Percentiles rank a stretch among this genome's conserved stretches.
Conservation (phyloP, 2,329 filamentous ascomycete species). For the Dothiorella sarmentorum region DNA sequence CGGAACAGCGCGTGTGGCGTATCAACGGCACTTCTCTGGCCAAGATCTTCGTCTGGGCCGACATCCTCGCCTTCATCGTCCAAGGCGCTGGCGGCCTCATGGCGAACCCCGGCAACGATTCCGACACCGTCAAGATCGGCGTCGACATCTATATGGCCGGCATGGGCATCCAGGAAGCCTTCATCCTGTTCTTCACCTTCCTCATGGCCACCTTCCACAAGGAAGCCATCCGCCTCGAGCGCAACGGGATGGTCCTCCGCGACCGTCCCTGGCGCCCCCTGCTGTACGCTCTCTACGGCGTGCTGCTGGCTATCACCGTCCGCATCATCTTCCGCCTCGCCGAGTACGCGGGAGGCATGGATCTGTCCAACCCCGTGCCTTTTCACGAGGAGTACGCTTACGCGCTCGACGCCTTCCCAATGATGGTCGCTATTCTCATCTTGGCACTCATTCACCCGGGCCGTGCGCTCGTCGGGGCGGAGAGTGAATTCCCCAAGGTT, state of each 20-base stretch:
- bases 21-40: conserved; percentile 40
- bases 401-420: conserved; percentile 53
- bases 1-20: conserved; percentile 31
- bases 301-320: conserved; percentile 43
- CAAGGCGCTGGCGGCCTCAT: conserved; percentile 42
- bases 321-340: conserved; percentile 60
- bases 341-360: conserved; percentile 52
- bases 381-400: conserved; percentile 53
- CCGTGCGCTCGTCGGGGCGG: conserved; percentile 24
- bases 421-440: conserved; percentile 43
- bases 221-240: conserved; percentile 18
- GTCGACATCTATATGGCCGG: conserved; percentile 43
- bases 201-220: conserved; percentile 24
- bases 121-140: conserved; percentile 34
- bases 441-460: conserved; percentile 28
- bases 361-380: conserved; percentile 44
- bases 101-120: conserved; percentile 27
- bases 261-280: conserved; percentile 21
- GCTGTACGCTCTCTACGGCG: conserved; percentile 41
- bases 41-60: conserved; percentile 44
- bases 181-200: conserved; percentile 24
- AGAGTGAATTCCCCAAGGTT: conserved; percentile 26
- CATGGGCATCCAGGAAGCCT: conserved; percentile 29
- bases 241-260: neutral
- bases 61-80: conserved; percentile 45